Percentiles rank a stretch among this genome's conserved stretches.
Evolutionary conservation across 2,329 filamentous ascomycete genomes (phyloP).

Genomic region (Stemphylium vesicarium): DNA sequence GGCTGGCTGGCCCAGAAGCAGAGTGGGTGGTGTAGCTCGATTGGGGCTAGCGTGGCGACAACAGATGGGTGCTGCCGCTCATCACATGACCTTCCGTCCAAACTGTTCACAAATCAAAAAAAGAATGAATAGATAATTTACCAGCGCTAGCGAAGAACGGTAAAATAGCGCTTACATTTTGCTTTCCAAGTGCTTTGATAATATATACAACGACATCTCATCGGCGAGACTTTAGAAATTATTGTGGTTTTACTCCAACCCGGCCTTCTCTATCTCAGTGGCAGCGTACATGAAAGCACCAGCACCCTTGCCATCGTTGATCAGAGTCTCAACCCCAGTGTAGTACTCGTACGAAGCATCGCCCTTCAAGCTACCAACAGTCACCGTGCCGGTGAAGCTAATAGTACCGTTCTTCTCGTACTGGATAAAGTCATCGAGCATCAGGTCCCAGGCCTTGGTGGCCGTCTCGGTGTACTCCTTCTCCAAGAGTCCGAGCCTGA

Average conservation of each 20-base stretch:
- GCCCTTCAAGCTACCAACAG: slow-evolving; percentile 59
- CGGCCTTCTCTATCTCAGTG: slow-evolving; percentile 38
- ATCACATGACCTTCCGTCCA: too few species aligned
- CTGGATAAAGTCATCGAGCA: slow-evolving; percentile 56
- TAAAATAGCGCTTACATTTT: background rate
- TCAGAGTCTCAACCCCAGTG: slow-evolving; percentile 39
- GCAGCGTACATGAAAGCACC: slow-evolving; percentile 51
- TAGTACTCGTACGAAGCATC: slow-evolving; percentile 59
- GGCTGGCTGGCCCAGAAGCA: too few species aligned
- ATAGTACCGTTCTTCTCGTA: slow-evolving; percentile 56
- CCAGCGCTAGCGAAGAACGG: background rate
- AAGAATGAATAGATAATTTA: background rate
- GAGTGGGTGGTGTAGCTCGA: too few species aligned
- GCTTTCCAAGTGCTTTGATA: background rate
- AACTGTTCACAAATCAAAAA: background rate
- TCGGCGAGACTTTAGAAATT: too few species aligned
- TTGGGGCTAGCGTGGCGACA: too few species aligned
- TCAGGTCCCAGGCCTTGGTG: slow-evolving; percentile 53
- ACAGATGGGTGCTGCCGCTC: too few species aligned
- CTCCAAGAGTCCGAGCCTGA: slow-evolving; percentile 42
- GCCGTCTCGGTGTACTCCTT: slow-evolving; percentile 48
- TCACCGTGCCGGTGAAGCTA: slow-evolving; percentile 60
- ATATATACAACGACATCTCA: slow-evolving; percentile 7
- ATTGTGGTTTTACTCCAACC: slow-evolving; percentile 4
- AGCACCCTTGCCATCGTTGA: slow-evolving; percentile 52